Base-by-base conservation (phyloP, 2,329 filamentous ascomycete species). In the Aureobasidium melanogenum region DNA sequence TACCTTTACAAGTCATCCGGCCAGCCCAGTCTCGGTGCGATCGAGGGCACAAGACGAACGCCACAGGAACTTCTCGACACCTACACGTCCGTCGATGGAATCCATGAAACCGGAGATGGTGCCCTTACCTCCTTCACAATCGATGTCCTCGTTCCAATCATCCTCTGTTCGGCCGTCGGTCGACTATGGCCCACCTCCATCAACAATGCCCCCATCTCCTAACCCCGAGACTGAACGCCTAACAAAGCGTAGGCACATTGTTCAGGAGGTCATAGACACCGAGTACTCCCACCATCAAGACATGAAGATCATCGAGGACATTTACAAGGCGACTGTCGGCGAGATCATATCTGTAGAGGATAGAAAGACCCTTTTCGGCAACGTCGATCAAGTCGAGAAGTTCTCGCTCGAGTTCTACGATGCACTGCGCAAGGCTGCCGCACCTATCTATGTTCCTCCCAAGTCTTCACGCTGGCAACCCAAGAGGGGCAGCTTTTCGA, bases 241-340 rank as follows among this genome's bases (percentile, higher is more conserved):
- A 9, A 84, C 84, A 54, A 88, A 93, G 71, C 88, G 94, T 22
- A 85, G 88, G 60, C 85, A 95, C 71, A 85, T 95, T 51, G 88
- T 97, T 68, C 92, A 93, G 70, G 94, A 99, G 73, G 79, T 99
- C 39, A 83, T 97, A 48, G 91, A 97, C 69, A 99, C 94, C 0
- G 94, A 99, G 72, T 86, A 91, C 51, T 86, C 88, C 6, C 97
- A 96, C 74, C 86, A 95, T 61, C 85, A 91, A 65, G 94, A 99
- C 72, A 93, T 99, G 90, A 96, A 92, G 72, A 93, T 99, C 58
- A 88, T 96, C 2, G 91, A 96, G 69, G 92, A 97, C 70, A 97
- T 99, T 60, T 99, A 97, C 80, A 96, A 95, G 74, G 91, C 90
- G 46, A 97, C 94, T 0, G 71, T 68, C 8, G 91, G 89, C 61